Conservation (phyloP, 2,329 filamentous ascomycete species). For the Periconia sp. region DNA sequence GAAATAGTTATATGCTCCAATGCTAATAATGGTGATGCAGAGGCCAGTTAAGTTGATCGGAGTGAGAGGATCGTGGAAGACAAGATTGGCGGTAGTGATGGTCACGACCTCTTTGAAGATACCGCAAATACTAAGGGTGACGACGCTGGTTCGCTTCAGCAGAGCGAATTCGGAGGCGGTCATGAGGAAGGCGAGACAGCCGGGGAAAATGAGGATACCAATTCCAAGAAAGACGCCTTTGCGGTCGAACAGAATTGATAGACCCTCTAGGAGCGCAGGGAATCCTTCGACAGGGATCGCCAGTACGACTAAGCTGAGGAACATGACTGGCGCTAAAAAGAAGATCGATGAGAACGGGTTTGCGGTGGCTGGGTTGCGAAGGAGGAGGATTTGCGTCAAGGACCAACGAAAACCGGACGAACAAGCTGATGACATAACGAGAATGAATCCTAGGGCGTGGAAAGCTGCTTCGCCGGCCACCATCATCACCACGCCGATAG, state of each 20-base stretch:
- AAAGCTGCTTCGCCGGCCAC: conserved; percentile 94
- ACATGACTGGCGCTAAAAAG: conserved; percentile 98
- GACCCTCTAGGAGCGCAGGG: conserved; percentile 67
- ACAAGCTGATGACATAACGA: conserved; percentile 92
- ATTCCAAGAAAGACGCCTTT: conserved; percentile 73
- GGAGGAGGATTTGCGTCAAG: conserved; percentile 94
- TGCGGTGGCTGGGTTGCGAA: conserved; percentile 91
- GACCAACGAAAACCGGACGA: conserved; percentile 98
- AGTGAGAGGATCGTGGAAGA: conserved; percentile 89
- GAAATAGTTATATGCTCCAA: conserved; percentile 90
- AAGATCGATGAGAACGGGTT: conserved; percentile 98
- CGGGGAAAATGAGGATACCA: conserved; percentile 84
- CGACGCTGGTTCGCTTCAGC: conserved; percentile 91
- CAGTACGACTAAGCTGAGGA: conserved; percentile 77
- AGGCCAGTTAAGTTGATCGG: conserved; percentile 86
- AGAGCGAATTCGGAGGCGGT: conserved; percentile 95
- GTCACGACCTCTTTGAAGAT: conserved; percentile 99
- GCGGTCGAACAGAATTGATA: conserved; percentile 66
- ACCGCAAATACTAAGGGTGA: conserved; percentile 93
- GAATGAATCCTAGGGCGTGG: conserved; percentile 81
- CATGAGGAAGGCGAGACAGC: conserved; percentile 92
- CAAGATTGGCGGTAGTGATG: conserved; percentile 82
- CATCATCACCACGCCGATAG: conserved; percentile 94
- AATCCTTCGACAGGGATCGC: conserved; percentile 88
- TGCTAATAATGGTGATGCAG: conserved; percentile 85